phyloP scores from a whole-genome alignment of 768 basidiomycete genomes.

The Ramaria sp. region DNA sequence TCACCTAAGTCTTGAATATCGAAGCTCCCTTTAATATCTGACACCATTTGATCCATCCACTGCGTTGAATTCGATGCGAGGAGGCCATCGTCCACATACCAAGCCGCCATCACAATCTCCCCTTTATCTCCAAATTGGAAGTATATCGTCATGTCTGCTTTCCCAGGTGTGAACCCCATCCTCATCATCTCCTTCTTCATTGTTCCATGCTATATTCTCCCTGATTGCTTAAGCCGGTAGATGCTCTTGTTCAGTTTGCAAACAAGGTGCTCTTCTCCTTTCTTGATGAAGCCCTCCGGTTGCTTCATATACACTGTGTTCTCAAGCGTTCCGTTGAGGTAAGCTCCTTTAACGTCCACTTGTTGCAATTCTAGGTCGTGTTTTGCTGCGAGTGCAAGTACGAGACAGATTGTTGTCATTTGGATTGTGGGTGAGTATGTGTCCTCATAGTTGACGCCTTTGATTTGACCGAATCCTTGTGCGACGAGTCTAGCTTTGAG shows the following conservation, averaged over 20 bases:
- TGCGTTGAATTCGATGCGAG: constrained; percentile 6
- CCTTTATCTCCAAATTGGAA: constrained; percentile 6
- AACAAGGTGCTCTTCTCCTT: constrained; percentile 10
- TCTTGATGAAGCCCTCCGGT: constrained; percentile 19
- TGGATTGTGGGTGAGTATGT: constrained; percentile 11
- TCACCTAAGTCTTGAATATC: constrained; percentile 1
- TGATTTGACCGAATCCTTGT: constrained; percentile 16
- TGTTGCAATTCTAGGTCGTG: constrained; percentile 27
- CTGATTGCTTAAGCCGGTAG: constrained; percentile 28
- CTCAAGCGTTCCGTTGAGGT: constrained; percentile 22
- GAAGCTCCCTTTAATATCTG: constrained; percentile 14
- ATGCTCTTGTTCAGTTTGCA: constrained; percentile 18
- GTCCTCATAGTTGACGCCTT: constrained; percentile 18
- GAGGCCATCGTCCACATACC: constrained; percentile 24
- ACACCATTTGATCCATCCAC: constrained; percentile 16
- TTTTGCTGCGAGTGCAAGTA: constrained; percentile 25
- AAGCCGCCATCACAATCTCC: constrained; percentile 20
- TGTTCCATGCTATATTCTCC: constrained; percentile 24
- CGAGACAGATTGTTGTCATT: constrained; percentile 20
- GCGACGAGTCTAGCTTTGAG: too few species aligned
- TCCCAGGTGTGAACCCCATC: constrained; percentile 22
- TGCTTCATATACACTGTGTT: constrained; percentile 27
- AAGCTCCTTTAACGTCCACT: constrained; percentile 31
- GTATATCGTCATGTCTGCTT: constrained; percentile 26
- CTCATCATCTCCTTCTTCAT: constrained; percentile 19